Percentiles rank a stretch among this genome's conserved stretches.
Conservation (phyloP, 441 rosid species). For the Populus hybrid region DNA sequence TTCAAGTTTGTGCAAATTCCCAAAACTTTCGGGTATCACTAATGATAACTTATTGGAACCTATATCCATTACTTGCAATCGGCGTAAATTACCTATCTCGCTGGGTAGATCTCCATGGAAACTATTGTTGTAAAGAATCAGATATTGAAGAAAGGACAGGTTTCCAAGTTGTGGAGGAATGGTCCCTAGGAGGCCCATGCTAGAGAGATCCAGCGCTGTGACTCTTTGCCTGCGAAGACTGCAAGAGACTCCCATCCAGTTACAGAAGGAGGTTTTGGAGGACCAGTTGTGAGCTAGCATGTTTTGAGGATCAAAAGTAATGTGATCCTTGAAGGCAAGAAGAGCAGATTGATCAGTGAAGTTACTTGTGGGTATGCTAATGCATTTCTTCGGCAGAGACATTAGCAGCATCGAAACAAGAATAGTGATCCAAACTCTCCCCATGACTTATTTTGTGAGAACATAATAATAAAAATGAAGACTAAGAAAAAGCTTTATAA, state of each 20-base stretch:
- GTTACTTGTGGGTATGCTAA: background rate
- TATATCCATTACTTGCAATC: background rate
- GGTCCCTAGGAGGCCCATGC: constrained; percentile 18
- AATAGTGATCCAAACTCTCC: background rate
- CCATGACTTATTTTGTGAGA: background rate
- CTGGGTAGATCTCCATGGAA: constrained; percentile 1
- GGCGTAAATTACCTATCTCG: background rate
- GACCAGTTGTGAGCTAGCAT: constrained; percentile 12
- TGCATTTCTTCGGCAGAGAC: background rate
- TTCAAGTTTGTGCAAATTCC: background rate
- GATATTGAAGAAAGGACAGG: constrained; percentile 3
- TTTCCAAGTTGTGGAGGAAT: constrained; percentile 20
- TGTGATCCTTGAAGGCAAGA: constrained; percentile 3
- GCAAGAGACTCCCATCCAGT: constrained; percentile 23
- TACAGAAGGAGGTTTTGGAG: background rate
- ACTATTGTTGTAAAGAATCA: constrained; percentile 3
- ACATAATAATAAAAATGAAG: background rate
- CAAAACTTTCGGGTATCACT: background rate
- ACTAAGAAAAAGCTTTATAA: background rate
- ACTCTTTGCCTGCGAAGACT: constrained; percentile 7
- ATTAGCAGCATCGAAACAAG: background rate
- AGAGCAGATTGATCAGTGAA: constrained; percentile 17
- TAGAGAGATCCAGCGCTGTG: constrained; percentile 12
- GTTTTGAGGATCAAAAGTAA: background rate
- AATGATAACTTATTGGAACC: background rate